Base-by-base conservation (phyloP, 441 rosid genomes). In the Flueggea neowawraea region DNA sequence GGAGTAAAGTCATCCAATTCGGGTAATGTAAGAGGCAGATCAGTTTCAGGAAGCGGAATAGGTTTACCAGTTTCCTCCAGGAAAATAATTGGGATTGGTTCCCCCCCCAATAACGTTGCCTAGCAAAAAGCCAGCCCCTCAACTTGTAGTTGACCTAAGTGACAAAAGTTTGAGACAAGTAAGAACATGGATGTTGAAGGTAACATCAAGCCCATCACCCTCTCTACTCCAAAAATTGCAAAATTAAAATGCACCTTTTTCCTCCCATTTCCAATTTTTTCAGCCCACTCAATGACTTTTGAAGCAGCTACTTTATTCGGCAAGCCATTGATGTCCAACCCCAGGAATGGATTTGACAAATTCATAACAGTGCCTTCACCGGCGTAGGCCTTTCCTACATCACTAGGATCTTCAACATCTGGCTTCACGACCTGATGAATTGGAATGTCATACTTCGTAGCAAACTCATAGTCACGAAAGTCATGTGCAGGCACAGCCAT, bases 31-130 rank as follows among this genome's bases (percentile, higher is more conserved):
- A 94, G 94, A 58, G 99, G 99, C 72, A 94, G 72, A 64, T 91
- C 96, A 60, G 81, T 68, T 77, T 94, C 99, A 53, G 52, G 75
- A 66, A 91, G 75, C 6, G 97, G 94, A 75, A 85, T 57, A 31
- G 79, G 76, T 81, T 89, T 96, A 62, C 80, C 75, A 31, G 77
- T 79, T 51, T 79, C 96, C 69, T 89, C 87, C 74, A 80, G 65
- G 76, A 89, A 89, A 63, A 91, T 64, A 60, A 94, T 84, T 2
- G 99, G 99, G 54, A 94, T 91, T 68, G 99, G 97, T 77, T 94
- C 99, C 12, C 99, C n/a, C n/a, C 99, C 99, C 99, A 94, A 71
- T 94, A 94, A n/a, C 99, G 96, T 67, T 94, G 99, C 65, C 97
- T 73, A 65, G 99, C 97, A 84, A 94, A 94, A 71, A 94, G 94